Conservation (phyloP, 108 stramenopile species). For the Skeletonema costatum region DNA sequence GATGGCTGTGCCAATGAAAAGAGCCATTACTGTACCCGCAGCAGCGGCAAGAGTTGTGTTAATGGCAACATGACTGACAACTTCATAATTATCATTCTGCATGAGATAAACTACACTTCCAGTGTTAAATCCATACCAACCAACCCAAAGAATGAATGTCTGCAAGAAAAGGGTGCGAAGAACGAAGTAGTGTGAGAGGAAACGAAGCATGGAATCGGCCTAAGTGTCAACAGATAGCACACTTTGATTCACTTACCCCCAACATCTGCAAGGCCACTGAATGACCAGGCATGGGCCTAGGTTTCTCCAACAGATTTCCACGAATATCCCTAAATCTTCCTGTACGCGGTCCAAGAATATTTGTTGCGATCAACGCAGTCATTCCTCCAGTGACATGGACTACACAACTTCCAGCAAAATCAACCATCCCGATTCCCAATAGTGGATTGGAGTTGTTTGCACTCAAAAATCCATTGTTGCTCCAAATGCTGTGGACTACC, state of each 20-base stretch:
- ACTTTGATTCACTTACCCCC: not conserved
- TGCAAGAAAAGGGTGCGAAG: conserved; percentile 3
- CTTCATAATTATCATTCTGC: not conserved
- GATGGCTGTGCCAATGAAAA: conserved; percentile 53
- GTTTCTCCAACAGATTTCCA: conserved; percentile 61
- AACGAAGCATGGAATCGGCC: not conserved
- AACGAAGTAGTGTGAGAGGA: not conserved
- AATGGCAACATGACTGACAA: conserved; percentile 71
- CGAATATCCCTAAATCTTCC: conserved; percentile 83
- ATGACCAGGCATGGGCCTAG: conserved; percentile 73
- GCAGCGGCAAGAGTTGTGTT: conserved; percentile 85
- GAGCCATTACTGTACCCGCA: conserved; percentile 58
- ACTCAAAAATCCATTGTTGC: conserved; percentile 67
- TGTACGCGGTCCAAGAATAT: conserved; percentile 82
- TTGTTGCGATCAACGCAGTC: conserved; percentile 78
- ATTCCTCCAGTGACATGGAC: conserved; percentile 93
- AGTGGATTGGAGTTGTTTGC: conserved; percentile 32
- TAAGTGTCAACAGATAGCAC: not conserved
- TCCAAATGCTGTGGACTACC: conserved; percentile 85
- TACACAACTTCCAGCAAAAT: conserved; percentile 93
- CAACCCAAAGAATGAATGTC: conserved; percentile 93
- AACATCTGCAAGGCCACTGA: conserved; percentile 62
- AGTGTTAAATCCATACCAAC: conserved; percentile 94
- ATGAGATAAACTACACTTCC: conserved; percentile 72
- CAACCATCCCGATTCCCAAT: conserved; percentile 69